A percentile compares a stretch with the other conserved stretches of the same genome.
Evolutionary conservation across 2,329 filamentous ascomycete genomes (phyloP).

Genomic region (Colletotrichum neosansevieriae): DNA sequence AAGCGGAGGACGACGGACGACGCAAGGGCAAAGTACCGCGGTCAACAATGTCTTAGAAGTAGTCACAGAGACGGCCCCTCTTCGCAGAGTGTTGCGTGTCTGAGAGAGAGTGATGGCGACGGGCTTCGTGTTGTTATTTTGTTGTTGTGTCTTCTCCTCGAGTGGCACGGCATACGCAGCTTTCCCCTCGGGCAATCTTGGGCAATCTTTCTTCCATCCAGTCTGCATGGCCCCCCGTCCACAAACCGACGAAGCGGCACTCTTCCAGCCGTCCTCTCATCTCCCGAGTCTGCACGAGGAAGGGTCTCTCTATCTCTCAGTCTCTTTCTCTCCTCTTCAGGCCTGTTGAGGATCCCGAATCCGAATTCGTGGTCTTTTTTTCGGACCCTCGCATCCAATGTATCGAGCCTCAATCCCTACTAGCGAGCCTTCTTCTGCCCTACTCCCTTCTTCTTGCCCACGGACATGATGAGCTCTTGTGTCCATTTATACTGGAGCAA

Average conservation of each 20-base stretch:
- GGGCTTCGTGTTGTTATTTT: constrained; percentile 10
- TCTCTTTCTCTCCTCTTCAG: neutral
- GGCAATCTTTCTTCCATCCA: constrained; percentile 13
- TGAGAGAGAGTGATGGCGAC: constrained; percentile 12
- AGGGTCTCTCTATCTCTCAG: neutral
- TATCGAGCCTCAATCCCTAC: constrained; percentile 18
- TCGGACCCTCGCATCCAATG: constrained; percentile 16
- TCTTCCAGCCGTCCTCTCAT: constrained; percentile 9
- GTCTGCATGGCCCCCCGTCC: too few species aligned
- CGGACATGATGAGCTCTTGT: constrained; percentile 26
- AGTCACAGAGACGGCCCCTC: neutral
- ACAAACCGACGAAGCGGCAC: neutral
- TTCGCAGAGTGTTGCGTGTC: constrained; percentile 1
- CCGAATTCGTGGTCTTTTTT: constrained; percentile 23
- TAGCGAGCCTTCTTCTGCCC: constrained; percentile 29
- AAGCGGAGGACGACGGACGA: constrained; percentile 26
- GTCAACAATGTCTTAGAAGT: constrained; percentile 21
- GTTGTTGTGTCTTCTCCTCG: neutral
- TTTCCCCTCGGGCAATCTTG: constrained; percentile 13
- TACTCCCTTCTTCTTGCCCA: constrained; percentile 23
- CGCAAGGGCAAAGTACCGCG: constrained; percentile 25
- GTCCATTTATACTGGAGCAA: constrained; percentile 20
- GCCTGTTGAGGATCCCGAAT: constrained; percentile 4
- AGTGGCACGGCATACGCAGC: constrained; percentile 37
- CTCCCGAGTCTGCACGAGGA: constrained; percentile 10